Evolutionary conservation across 1,284 basidiomycete genomes (phyloP), one percentile per base, ranked within the genome.

Genomic region (Gomphus sp.): DNA sequence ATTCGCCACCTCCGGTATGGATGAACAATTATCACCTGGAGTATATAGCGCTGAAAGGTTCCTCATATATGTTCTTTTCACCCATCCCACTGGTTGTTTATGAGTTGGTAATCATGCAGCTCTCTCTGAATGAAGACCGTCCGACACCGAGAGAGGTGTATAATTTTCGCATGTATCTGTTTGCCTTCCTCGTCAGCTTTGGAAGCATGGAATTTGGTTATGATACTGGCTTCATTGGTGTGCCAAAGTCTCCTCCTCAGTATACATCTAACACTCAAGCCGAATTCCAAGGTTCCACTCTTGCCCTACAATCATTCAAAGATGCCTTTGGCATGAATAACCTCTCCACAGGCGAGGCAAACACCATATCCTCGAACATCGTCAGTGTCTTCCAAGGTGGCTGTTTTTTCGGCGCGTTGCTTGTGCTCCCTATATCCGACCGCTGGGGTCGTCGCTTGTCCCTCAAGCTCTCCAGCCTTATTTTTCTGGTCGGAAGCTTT

Each of bases 201-300:
- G 75, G 72, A 7, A 72, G 22, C 22, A 22, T 22, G 22, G 22
- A 22, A 22, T 22, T 22, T 22, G 22, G 22, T 22, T 22, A 22
- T 59, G 77, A 79, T 62, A 72, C 69, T 22, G 75, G 76, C 3
- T 79, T 79, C 63, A 73, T 79, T 60, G 77, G 76, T 34, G 72
- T 69, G 8, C 70, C 71, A 45, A 25, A 22, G 12, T 45, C 44
- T 22, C 9, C 11, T 22, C 25, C 44, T 1, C 1, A 8, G 33
- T 9, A 18, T 39, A 10, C 9, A 10, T 53, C 22, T 41, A 12
- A 50, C 18, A 69, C 68, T 0, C 2, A 16, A 14, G 70, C 71
- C 4, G 16, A 39, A 7, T 28, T 39, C 8, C 14, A 53, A 22
- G 52, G 52, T 4, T 53, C 52, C 5, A 63, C 52, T 18, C 16